Base-by-base conservation (phyloP, 2,329 filamentous ascomycete genomes). In the Botrytis galanthina region DNA sequence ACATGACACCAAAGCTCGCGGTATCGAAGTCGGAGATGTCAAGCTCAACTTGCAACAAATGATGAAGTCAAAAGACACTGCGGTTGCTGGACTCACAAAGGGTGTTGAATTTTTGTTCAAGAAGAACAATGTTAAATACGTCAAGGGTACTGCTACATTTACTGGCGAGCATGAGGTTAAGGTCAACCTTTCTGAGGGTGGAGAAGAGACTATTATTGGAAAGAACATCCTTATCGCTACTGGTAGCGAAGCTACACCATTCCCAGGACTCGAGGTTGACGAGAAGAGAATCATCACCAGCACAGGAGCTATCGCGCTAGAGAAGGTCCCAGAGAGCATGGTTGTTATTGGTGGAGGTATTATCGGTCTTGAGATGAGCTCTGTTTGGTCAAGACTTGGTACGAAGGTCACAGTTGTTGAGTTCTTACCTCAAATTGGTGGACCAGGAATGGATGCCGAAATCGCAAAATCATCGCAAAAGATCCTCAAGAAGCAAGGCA, bases 211-310 rank as follows among this genome's bases (percentile, higher is more conserved):
- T 77, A 85, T 98, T 75, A 88, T 89, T 79, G 96, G 90, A 81
- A 98, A 98, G 91, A 99, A 99, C 86, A 97, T 99, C 82, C 87
- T 99, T 80, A 97, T 99, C 83, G 95, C 96, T 75, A 99, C 96
- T 77, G 96, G 96, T 78, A 95, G 92, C 80, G 96, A 99, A 85
- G 90, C 94, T 67, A 98, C 96, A 67, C 96, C 95, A 42, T 99
- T 99, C 88, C 96, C 96, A 61, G 96, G 96, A 72, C 88, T 99
- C 77, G 92, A 94, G 81, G 93, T 99, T 81, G 96, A 99, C 81
- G 96, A 99, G 90, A 94, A 98, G 91, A 93, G 93, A 83, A 94
- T 99, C 80, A 90, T 99, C 81, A 97, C 94, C 80, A 98, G 94
- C 86, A 99, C 96, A 71, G 96, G 96, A 78, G 96, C 96, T 77